Base-by-base conservation (phyloP, 331 rosid genomes). In the Malus hybrid region DNA sequence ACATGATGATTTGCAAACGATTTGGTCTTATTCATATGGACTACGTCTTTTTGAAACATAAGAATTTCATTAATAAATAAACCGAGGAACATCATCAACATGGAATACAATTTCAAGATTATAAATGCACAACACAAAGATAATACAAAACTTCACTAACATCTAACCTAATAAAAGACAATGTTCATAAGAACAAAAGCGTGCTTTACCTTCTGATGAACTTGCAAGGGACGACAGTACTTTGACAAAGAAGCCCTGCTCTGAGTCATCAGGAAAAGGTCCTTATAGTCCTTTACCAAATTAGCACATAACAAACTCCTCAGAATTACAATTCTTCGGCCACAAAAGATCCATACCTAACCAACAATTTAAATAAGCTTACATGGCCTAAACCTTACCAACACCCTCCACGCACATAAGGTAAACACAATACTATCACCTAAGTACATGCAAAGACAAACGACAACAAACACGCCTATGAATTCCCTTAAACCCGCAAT, bases 321-420 rank as follows among this genome's bases (percentile, higher is more conserved):
- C 0, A 50, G 3, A 50, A 5, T 1, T 50, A 15, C n/a, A 0
- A 50, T 50, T 15, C 3, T 6, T 5, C 3, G 3, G 0, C 3
- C 55, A 50, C 3, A 6, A 15, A 1, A 5, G 0, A 50, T 2
- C n/a, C n/a, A 50, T 50, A 50, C 55, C n/a, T 50, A 15, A 50
- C n/a, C 3, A 50, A 50, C 1, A 50, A 14, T 48, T 48, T 48
- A 48, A 1, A 48, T 14, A 48, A 48, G 0, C 55, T 50, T 1
- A 50, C 55, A 50, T 5, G n/a, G n/a, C n/a, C 55, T 48, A 48
- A 48, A 48, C 19, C 55, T 48, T 48, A 14, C 7, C 52, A 46
- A 46, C 54, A 48, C 18, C 7, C 1, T 48, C 18, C 54, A 5
- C 6, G 54, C 54, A 14, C 54, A 48, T 15, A 11, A 48, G 19